phyloP scores from a whole-genome alignment of 1,284 basidiomycete species.

The Quambalaria eucalypti region DNA sequence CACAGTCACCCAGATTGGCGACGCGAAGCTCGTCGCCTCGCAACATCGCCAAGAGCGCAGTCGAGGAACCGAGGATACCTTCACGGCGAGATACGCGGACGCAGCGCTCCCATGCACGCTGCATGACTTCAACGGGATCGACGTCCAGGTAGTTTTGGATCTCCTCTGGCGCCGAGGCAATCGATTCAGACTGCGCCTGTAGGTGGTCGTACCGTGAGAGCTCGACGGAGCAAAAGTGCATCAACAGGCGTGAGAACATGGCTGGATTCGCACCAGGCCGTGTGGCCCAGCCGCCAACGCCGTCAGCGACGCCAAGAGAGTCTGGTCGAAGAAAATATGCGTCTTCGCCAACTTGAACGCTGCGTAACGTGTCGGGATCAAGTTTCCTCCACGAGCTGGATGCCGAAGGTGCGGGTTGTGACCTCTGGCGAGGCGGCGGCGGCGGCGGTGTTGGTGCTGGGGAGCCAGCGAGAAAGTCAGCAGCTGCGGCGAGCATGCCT shows the following conservation, averaged over 20 bases:
- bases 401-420: conserved; percentile 10
- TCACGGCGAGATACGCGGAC: conserved; percentile 48
- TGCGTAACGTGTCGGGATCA: conserved; percentile 28
- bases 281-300: conserved; percentile 75
- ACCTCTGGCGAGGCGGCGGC: conserved; percentile 6
- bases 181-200: background rate
- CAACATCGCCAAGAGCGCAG: conserved; percentile 54
- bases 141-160: conserved; percentile 5
- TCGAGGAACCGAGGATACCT: conserved; percentile 55
- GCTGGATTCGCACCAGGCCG: conserved; percentile 56
- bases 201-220: conserved; percentile 24
- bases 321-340: conserved; percentile 72
- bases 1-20: conserved; percentile 83
- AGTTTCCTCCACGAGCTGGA: background rate
- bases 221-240: conserved; percentile 69
- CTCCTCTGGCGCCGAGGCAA: background rate
- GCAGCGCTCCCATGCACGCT: conserved; percentile 55
- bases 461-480: conserved; percentile 28
- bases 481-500: conserved; percentile 39
- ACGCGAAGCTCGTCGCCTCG: conserved; percentile 70
- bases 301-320: conserved; percentile 78
- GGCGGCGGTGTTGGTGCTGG: background rate
- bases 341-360: conserved; percentile 73
- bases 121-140: conserved; percentile 56
- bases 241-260: conserved; percentile 70